Base-by-base conservation (phyloP, 371 early-diverging fungal species). In the Cokeromyces recurvatus region DNA sequence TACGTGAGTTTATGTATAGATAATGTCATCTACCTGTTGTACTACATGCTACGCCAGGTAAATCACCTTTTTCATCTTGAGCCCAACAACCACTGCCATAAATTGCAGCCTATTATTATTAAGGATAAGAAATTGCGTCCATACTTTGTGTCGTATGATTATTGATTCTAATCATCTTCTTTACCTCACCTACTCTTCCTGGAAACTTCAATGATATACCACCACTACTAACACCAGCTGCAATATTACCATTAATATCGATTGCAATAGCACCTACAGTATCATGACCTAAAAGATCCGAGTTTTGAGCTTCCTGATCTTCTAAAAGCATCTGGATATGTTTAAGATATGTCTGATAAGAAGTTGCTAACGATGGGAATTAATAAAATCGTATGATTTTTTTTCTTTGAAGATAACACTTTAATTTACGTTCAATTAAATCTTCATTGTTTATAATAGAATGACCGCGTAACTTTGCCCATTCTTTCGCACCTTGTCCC, bases 221-320 rank as follows among this genome's bases (percentile, higher is more conserved):
- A 12, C 95, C 95, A 38, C 87, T 87, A 51, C 89, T 89, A 1
- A 92, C 93, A 4, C 87, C 92, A 1, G 91, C 69, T 0, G 85
- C 81, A 2, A 90, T 64, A 32, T 77, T 67, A 1, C 91, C 92
- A 3, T 44, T 16, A 0, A 23, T 16, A 52, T 93, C 94, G 1
- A 91, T 57, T 21, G 82, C 86, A 32, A 94, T 80, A 0, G 90
- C 91, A 1, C 95, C 95, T 0, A 94, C 93, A 9, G 95, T 94
- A 57, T 94, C 95, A 47, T 83, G 74, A 14, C 78, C 59, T n/a
- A n/a, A n/a, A n/a, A n/a, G n/a, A n/a, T n/a, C n/a, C n/a, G n/a
- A n/a, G n/a, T n/a, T n/a, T n/a, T n/a, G n/a, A n/a, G n/a, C n/a
- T n/a, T n/a, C n/a, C 16, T 48, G 43, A 44, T 62, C 59, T 5